These are phyloP conservation scores for Candida glucosophila DNA, from an alignment of 1,139 yeast species.

Conservation along the genomic window DNA sequence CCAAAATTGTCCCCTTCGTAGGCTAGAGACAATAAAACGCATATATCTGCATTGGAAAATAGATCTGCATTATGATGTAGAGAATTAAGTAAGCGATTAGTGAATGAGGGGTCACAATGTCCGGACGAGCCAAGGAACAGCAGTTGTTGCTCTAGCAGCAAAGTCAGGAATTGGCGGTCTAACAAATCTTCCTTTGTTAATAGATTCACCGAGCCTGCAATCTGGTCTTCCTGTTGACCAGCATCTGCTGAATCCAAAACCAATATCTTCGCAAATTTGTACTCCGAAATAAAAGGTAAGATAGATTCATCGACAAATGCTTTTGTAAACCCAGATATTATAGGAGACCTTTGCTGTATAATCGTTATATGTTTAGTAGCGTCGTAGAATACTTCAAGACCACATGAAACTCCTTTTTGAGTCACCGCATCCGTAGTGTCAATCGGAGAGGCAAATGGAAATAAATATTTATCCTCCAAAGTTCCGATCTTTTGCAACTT, in stretches of 20 bases:
- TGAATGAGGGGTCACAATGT: too few relatives aligned
- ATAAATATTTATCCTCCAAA: conserved; percentile 52
- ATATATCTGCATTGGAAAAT: conserved; percentile 3
- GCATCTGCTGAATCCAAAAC: conserved; percentile 70
- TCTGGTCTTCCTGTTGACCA: conserved; percentile 29
- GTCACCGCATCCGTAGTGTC: conserved; percentile 32
- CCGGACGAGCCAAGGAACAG: too few relatives aligned
- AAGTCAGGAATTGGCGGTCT: conserved; percentile 21
- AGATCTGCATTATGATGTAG: too few relatives aligned
- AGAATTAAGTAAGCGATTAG: too few relatives aligned
- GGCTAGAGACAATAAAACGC: conserved; percentile 40
- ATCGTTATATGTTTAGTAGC: conserved; percentile 36
- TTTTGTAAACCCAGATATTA: conserved; percentile 54
- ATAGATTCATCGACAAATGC: conserved; percentile 48
- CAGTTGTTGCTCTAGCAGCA: conserved; percentile 11
- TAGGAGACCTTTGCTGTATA: conserved; percentile 79
- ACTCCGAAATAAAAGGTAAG: conserved; percentile 35
- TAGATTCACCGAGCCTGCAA: conserved; percentile 19
- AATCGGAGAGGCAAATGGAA: conserved; percentile 79
- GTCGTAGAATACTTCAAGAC: conserved; percentile 52
- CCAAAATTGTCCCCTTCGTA: conserved; percentile 84
- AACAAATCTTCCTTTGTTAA: conserved; percentile 28
- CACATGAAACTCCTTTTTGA: conserved; percentile 39
- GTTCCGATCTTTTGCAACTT: conserved; percentile 43
- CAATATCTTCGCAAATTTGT: conserved; percentile 38